Evolutionary conservation across 108 stramenopile genomes (phyloP), one percentile per base, ranked within the genome.

Genomic region (Epipyxis sp.): DNA sequence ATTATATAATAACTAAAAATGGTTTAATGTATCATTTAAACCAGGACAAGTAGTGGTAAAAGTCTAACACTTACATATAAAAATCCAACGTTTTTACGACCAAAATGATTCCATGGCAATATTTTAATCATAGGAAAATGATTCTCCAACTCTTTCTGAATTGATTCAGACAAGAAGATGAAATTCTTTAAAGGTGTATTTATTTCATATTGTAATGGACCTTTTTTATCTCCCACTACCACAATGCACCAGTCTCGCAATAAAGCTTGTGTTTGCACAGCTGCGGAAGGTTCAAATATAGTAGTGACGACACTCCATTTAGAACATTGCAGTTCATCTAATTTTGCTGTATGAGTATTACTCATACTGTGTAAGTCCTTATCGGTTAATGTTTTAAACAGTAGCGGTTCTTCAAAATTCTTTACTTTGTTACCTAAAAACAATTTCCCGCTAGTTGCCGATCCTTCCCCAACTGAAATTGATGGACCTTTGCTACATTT

Each of bases 41-140:
- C n/a, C n/a, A n/a, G n/a, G n/a, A n/a, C n/a, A n/a, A n/a, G n/a
- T n/a, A n/a, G n/a, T n/a, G n/a, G n/a, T n/a, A n/a, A n/a, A n/a
- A n/a, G n/a, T n/a, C n/a, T n/a, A n/a, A n/a, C n/a, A n/a, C n/a
- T n/a, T 1, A 88, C 90, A 77, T 80, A 88, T 35, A 90, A 37
- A 77, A 85, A 89, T 0, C 90, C 88, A 44, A 90, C 34, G 46
- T 90, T 90, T 76, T 89, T 90, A 3, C 90, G 81, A 1, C 83
- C 86, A 59, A 88, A 88, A 69, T 86, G 85, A 45, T 81, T 71
- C 78, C 77, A 88, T 35, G 86, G 87, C 27, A 83, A 45, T 42
- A 82, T 16, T 2, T 1, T 1, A 6, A 76, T 35, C 32, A 72
- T 78, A 10, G 25, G 42, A 30, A 69, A 76, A 37, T 3, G 30